phyloP scores from a whole-genome alignment of 305 asterid genomes.

The Ajuga reptans region DNA sequence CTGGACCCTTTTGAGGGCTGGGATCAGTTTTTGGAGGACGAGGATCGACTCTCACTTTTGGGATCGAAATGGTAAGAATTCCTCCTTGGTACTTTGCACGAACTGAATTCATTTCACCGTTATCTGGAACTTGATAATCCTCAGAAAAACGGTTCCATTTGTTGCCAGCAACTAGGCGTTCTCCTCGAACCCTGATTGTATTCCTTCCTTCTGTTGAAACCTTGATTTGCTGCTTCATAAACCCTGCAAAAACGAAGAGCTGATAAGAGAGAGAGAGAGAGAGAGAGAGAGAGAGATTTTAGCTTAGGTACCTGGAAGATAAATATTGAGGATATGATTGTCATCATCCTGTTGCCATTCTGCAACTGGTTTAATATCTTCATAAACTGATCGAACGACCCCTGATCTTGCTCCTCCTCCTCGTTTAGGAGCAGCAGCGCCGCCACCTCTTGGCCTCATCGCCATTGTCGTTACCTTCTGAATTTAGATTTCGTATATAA shows the following conservation, averaged over 20 bases:
- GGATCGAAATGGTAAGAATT: slow-evolving; percentile 45
- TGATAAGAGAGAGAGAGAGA: neutral
- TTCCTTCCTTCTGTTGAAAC: slow-evolving; percentile 58
- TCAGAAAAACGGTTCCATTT: slow-evolving; percentile 68
- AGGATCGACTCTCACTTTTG: slow-evolving; percentile 23
- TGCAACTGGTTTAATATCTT: slow-evolving; percentile 51
- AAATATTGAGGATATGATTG: slow-evolving; percentile 39
- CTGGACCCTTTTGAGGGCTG: slow-evolving; percentile 22
- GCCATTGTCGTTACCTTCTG: slow-evolving; percentile 28
- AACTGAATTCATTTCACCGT: slow-evolving; percentile 39
- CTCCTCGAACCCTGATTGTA: slow-evolving; percentile 54
- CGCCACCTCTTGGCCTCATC: slow-evolving; percentile 38
- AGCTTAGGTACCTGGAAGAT: slow-evolving; percentile 66
- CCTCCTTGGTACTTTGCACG: slow-evolving; percentile 63
- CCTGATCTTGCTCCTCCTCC: slow-evolving; percentile 25
- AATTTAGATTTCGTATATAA: neutral
- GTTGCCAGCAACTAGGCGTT: slow-evolving; percentile 54
- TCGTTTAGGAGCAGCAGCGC: slow-evolving; percentile 24
- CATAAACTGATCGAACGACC: slow-evolving; percentile 38
- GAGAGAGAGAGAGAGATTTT: neutral
- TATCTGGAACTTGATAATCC: slow-evolving; percentile 55
- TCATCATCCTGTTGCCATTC: slow-evolving; percentile 58
- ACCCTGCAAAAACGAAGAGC: slow-evolving; percentile 39
- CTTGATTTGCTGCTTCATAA: slow-evolving; percentile 49
- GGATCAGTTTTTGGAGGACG: slow-evolving; percentile 20